A percentile compares a stretch with the other conserved stretches of the same genome.
Conservation (phyloP, 129 eudicot genomes). For the Silybum marianum region DNA sequence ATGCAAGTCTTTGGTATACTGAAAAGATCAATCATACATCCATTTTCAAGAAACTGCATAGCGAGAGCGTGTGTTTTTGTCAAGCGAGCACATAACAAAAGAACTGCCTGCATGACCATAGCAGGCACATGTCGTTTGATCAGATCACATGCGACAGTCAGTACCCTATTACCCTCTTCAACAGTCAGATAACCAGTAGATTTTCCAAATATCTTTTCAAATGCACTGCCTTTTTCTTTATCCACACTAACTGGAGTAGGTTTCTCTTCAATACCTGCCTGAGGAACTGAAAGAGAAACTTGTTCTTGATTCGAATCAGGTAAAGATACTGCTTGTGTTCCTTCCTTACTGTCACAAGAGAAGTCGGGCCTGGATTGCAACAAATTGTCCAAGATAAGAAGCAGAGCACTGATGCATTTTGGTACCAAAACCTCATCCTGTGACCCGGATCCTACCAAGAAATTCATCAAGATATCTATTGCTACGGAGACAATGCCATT, state of each 20-base stretch:
- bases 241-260: constrained; percentile 35
- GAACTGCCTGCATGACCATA: constrained; percentile 92
- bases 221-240: constrained; percentile 37
- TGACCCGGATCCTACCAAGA: constrained; percentile 44
- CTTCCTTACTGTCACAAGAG: constrained; percentile 55
- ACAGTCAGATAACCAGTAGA: constrained; percentile 85
- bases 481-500: constrained; percentile 60
- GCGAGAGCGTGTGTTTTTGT: constrained; percentile 83
- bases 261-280: constrained; percentile 44
- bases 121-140: constrained; percentile 77
- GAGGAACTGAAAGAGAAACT: constrained; percentile 34
- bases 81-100: constrained; percentile 91
- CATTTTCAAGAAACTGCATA: constrained; percentile 76
- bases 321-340: constrained; percentile 35
- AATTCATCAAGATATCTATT: constrained; percentile 62
- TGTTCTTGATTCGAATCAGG: constrained; percentile 47
- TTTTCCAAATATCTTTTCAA: constrained; percentile 74
- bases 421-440: constrained; percentile 53
- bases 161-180: constrained; percentile 76
- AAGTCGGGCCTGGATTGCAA: constrained; percentile 66
- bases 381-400: constrained; percentile 87
- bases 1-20: constrained; percentile 77
- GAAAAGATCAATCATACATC: constrained; percentile 79
- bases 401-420: constrained; percentile 82
- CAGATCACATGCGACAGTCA: constrained; percentile 75